phyloP scores from a whole-genome alignment of 1,284 basidiomycete genomes.

The Ceratorhiza oryzae-sativae region DNA sequence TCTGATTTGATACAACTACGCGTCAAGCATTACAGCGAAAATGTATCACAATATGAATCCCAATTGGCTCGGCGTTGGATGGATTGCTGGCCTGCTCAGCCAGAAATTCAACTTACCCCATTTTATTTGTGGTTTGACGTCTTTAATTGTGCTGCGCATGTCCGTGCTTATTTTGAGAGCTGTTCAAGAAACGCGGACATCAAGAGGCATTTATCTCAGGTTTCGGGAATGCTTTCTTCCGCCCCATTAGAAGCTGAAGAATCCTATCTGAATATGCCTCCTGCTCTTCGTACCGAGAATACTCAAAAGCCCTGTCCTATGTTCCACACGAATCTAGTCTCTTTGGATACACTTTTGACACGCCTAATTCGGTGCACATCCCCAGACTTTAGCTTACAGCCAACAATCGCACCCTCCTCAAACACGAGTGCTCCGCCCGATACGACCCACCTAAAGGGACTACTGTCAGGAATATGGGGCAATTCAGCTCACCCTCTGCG shows the following conservation, averaged over 20 bases:
- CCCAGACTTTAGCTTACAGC: too few relatives aligned
- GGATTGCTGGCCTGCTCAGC: slow-evolving; percentile 27
- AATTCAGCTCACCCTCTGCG: neutral
- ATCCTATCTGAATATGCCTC: neutral
- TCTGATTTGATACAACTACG: neutral
- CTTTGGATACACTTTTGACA: too few relatives aligned
- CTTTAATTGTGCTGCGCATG: neutral
- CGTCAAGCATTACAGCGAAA: neutral
- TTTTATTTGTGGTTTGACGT: slow-evolving; percentile 9
- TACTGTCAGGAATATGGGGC: neutral
- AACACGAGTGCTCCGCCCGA: too few relatives aligned
- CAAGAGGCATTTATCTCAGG: neutral
- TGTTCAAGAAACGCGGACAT: neutral
- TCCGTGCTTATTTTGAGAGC: too few relatives aligned
- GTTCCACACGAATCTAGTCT: too few relatives aligned
- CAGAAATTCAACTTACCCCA: too few relatives aligned
- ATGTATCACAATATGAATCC: neutral
- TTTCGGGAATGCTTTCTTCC: neutral
- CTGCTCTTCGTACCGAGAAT: too few relatives aligned
- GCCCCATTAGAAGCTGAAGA: too few relatives aligned
- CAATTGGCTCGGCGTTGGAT: neutral
- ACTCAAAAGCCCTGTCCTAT: too few relatives aligned
- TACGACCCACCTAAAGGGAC: neutral
- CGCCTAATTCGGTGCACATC: too few relatives aligned
- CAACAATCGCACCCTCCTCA: too few relatives aligned